Evolutionary conservation across 208 protist species (phyloP).

Genomic region (Borovskyia barvae): DNA sequence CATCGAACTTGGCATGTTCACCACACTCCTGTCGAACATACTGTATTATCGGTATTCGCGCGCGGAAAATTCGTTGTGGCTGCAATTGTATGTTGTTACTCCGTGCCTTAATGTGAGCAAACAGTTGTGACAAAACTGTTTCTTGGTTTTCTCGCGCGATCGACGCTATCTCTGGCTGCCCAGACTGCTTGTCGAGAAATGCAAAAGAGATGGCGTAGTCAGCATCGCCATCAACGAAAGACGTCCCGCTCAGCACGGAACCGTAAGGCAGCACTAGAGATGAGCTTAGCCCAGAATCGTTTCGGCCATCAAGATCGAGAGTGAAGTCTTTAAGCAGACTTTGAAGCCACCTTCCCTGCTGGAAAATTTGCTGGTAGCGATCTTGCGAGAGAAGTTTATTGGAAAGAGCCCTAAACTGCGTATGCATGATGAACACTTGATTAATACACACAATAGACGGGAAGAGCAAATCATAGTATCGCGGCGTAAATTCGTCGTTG

Average conservation of each 20-base stretch:
- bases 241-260: constrained; percentile 67
- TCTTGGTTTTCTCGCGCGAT: constrained; percentile 46
- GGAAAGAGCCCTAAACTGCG: background rate
- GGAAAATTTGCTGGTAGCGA: constrained; percentile 9
- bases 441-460: too few relatives aligned
- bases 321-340: constrained; percentile 19
- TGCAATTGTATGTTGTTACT: constrained; percentile 16
- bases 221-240: constrained; percentile 66
- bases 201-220: constrained; percentile 73
- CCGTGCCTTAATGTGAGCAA: constrained; percentile 32
- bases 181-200: background rate
- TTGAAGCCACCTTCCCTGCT: constrained; percentile 32
- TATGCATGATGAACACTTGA: constrained; percentile 2
- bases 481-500: too few relatives aligned
- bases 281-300: background rate
- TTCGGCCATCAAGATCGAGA: background rate
- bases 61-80: constrained; percentile 73
- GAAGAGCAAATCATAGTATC: too few relatives aligned
- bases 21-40: constrained; percentile 12
- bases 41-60: constrained; percentile 69
- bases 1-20: constrained; percentile 51
- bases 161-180: constrained; percentile 11
- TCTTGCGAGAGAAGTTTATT: constrained; percentile 19
- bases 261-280: constrained; percentile 70
- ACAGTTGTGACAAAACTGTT: constrained; percentile 41